Evolutionary conservation across 176 grass and related monocot species (phyloP), one percentile per base, ranked within the genome.

Genomic region (Carex parvula): DNA sequence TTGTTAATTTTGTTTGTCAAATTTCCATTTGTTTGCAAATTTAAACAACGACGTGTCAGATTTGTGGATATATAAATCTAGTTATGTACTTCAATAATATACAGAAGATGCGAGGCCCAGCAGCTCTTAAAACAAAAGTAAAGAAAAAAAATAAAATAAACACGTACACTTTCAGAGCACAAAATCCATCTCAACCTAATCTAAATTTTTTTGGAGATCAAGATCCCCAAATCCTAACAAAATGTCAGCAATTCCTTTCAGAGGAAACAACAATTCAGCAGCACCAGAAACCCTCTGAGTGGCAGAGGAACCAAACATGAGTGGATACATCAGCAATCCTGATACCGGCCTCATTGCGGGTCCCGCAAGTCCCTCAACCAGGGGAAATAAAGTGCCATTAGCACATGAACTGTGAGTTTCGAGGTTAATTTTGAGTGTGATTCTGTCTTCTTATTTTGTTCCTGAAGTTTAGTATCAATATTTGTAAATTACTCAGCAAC

Each of bases 341-440:
- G 41, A 6, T 42, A 1, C 5, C 8, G 41, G 5, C 5, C 41
- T 42, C 41, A 42, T 42, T 42, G 18, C 17, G 10, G 70, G 21
- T 12, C 59, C 8, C 35, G 4, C 2, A 55, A 64, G 33, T 54
- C 75, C 48, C 18, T 60, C 60, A 3, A 79, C 50, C 3, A 89
- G 90, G 68, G 71, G 70, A 14, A 93, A 30, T 67, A 83, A 79
- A 61, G 83, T 90, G 67, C 88, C 90, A 55, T 97, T 89, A 17
- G 86, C 18, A 97, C 91, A 84, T 91, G 88, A 70, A 97, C 62
- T 66, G 86, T 42, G 41, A 42, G 6, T 64, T 8, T 29, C 10
- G 12, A 0, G 22, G 13, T 26, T 26, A 64, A 62, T 24, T 22
- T 64, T 64, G 22, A 26, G 22, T 13, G 3, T 29, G 10, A 26